Evolutionary conservation across 768 basidiomycete species (phyloP), one percentile per base, ranked within the genome.

Genomic region (Phlebiopsis gigantea): DNA sequence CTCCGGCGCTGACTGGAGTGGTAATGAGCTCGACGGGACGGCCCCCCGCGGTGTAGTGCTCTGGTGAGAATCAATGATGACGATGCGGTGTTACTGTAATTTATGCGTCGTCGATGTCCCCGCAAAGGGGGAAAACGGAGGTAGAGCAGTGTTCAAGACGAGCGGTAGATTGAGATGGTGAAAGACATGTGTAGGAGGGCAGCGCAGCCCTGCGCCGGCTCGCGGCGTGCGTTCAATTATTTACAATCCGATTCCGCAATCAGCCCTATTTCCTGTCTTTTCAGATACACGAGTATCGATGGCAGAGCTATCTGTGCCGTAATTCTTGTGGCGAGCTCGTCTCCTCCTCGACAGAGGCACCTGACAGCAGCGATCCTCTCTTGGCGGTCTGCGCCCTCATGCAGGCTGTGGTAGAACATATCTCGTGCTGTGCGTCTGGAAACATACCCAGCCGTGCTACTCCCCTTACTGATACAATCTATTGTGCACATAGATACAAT

Each of bases 31-130:
- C 66, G 72, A 66, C 66, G 68, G 69, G 70, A 72, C 62, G 66
- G 69, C 69, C 74, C 82, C 81, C 85, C 81, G 78, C 70, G 79
- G 68, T 72, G 76, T 71, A 75, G 72, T 73, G 72, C 78, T 73
- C 69, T 76, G 72, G 75, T 76, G 70, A 75, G 85, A 76, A 84
- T 85, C 84, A 87, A 88, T 88, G 77, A 78, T 77, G 75, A 66
- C 74, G 68, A 68, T 45, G 54, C 39, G 53, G 34, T 24, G 25
- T 50, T 24, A 30, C 58, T 48, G 56, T 30, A 31, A 49, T 26
- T 55, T 30, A 53, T 51, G 46, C 58, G 28, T 55, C 58, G 53
- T 55, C 58, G 53, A 43, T 30, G 46, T 28, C 48, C 19, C 43
- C 39, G 50, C 25, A 31, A 39, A 28, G 48, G 49, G 46, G 14